Evolutionary conservation across 768 basidiomycete species (phyloP), one percentile per base, ranked within the genome.

Genomic region (Dendrothele bispora): DNA sequence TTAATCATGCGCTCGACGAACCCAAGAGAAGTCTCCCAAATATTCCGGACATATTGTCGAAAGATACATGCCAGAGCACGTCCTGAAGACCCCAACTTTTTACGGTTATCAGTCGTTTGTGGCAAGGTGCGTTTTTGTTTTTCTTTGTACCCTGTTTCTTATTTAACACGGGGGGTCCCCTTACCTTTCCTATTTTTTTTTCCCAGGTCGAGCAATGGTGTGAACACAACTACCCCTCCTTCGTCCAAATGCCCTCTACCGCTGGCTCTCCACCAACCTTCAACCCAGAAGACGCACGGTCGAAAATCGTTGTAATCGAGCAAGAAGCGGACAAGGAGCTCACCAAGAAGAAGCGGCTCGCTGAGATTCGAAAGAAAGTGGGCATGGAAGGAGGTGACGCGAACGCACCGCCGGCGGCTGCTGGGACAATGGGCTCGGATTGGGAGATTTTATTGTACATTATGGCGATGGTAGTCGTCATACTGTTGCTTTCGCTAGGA

Each of bases 1-100:
- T 77, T 98, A 45, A 97, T 99, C 57, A 89, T 94, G 84, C 77
- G 79, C 10, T 88, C 93, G 11, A 91, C 88, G 22, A 98, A 98
- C 67, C 89, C 92, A 0, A 80, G 90, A 17, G 93, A 98, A 54
- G 94, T 98, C 1, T 84, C 91, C 0, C 77, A 84, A 60, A 84
- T 94, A 55, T 98, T 97, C 80, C 82, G 84, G 24, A 80, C 87
- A 24, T 91, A 86, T 60, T 82, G 83, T 1, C 83, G 89, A 18
- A 77, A 73, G 54, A 95, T 98, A 52, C 94, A 98, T 67, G 74
- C 79, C 28, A 91, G 88, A 59, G 83, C 88, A 0, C 61, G 76
- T 30, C 84, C 89, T 8, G 74, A 84, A 36, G 95, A 98, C 66
- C 95, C 95, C 34, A 89, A 83, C 67, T 92, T 87, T 71, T 72